A percentile compares a stretch with the other conserved stretches of the same genome.
Conservation (phyloP, 371 early-diverging fungal genomes). For the Haplosporangium sp. region DNA sequence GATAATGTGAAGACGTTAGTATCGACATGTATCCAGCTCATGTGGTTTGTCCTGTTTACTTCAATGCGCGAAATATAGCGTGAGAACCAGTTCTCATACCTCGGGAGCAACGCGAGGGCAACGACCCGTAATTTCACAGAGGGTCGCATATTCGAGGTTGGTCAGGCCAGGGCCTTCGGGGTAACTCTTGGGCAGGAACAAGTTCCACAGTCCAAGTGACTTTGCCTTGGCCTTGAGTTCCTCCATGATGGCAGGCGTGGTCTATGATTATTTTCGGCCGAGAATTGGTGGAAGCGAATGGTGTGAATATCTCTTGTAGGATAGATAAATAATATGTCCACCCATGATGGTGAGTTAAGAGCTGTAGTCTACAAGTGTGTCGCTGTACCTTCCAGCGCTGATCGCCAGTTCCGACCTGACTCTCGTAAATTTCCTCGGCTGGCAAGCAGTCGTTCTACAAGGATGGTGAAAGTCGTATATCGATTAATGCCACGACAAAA, state of each 20-base stretch:
- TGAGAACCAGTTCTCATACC: slow-evolving; percentile 48
- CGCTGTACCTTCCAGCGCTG: slow-evolving; percentile 88
- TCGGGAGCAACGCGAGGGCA: slow-evolving; percentile 84
- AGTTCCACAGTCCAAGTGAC: slow-evolving; percentile 94
- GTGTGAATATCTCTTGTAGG: neutral
- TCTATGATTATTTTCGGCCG: slow-evolving; percentile 45
- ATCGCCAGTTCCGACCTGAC: slow-evolving; percentile 80
- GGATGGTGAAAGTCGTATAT: too few species aligned
- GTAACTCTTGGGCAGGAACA: slow-evolving; percentile 86
- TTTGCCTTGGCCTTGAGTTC: slow-evolving; percentile 89
- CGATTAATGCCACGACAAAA: neutral
- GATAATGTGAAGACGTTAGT: too few species aligned
- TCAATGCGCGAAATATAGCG: too few species aligned
- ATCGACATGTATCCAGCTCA: neutral
- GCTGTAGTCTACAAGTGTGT: neutral
- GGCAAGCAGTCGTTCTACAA: slow-evolving; percentile 94
- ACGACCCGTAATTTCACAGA: slow-evolving; percentile 92
- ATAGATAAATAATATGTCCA: neutral
- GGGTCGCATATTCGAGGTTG: slow-evolving; percentile 92
- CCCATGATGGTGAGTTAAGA: neutral
- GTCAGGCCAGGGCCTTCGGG: slow-evolving; percentile 88
- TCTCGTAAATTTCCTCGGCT: slow-evolving; percentile 80
- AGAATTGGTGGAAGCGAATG: neutral
- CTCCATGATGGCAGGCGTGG: slow-evolving; percentile 86
- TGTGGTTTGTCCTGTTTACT: too few species aligned